Base-by-base conservation (phyloP, 768 basidiomycete species). In the Steccherinum ochraceum region DNA sequence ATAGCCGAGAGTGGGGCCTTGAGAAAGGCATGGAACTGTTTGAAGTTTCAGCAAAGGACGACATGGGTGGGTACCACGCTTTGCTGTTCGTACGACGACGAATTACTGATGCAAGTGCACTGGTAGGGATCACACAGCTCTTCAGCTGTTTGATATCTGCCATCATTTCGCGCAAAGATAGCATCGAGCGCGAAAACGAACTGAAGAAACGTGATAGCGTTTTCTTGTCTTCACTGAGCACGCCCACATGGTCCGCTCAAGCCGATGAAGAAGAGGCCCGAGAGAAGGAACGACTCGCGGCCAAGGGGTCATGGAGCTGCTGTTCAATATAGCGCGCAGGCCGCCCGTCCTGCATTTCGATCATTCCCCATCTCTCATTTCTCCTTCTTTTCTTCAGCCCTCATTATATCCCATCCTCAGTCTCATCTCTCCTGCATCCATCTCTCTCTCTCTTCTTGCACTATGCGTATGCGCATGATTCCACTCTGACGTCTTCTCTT, bases 41-140 rank as follows among this genome's bases (percentile, higher is more conserved):
- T 56, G 90, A 95, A 64, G 90, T 95, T 18, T 93, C 90, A 41
- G 87, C 93, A 48, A 93, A 93, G 68, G 91, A 93, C 59, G 86
- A 89, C 61, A 61, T 70, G 25, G 93, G 92, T 93, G 54, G 56
- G 81, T 71, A 11, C 25, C 0, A 23, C 3, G 45, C 42, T 53
- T n/a, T 46, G 24, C 43, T 23, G 18, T 54, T 27, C 46, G 50
- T 13, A 54, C 16, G 16, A 35, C 30, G 30, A 35, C 50, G 24
- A 40, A 25, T 47, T 48, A 48, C 47, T 46, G 18, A 25, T 41
- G 16, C 18, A 20, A 24, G 19, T 26, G 12, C 13, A 4, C 19
- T 3, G 35, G 10, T 48, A 93, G 93, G 93, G 49, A 86, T 96
- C 53, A 77, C 85, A 65, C 70, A 76, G 45, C 75, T 95, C 39